These are phyloP conservation scores for Collariella sp. DNA, from an alignment of 495 filamentous ascomycete genomes.

Conservation along the genomic window DNA sequence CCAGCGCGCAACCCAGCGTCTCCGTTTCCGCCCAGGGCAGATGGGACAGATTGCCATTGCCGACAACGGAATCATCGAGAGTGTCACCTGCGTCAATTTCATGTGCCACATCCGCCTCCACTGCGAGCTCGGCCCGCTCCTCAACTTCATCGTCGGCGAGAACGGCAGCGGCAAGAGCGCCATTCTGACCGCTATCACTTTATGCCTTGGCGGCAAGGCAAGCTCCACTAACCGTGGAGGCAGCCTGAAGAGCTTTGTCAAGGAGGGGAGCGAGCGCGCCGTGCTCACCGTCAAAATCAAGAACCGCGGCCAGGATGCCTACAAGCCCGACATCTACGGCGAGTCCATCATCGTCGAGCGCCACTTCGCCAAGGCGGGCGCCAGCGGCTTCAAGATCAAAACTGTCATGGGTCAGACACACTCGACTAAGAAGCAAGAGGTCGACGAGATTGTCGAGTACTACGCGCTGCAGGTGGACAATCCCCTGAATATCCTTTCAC, in stretches of 20 bases:
- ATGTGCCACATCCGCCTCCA: slow-evolving; percentile 85
- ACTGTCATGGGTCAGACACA: slow-evolving; percentile 58
- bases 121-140: slow-evolving; percentile 77
- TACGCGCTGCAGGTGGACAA: slow-evolving; percentile 94
- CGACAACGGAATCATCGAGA: slow-evolving; percentile 77
- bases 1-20: slow-evolving; percentile 60
- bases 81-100: slow-evolving; percentile 79
- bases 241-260: slow-evolving; percentile 85
- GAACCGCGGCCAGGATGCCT: slow-evolving; percentile 77
- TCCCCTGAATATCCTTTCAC: slow-evolving; percentile 93
- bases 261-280: slow-evolving; percentile 64
- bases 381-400: slow-evolving; percentile 82
- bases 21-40: slow-evolving; percentile 46
- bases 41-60: slow-evolving; percentile 62
- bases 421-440: slow-evolving; percentile 73
- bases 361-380: slow-evolving; percentile 68
- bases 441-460: slow-evolving; percentile 91
- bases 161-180: slow-evolving; percentile 99
- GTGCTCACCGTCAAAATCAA: slow-evolving; percentile 68
- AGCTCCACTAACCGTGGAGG: slow-evolving; percentile 90
- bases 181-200: slow-evolving; percentile 84
- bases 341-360: slow-evolving; percentile 84
- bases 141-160: slow-evolving; percentile 96
- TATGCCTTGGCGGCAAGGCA: slow-evolving; percentile 93
- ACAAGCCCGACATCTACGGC: slow-evolving; percentile 74